A percentile compares a stretch with the other conserved stretches of the same genome.
Evolutionary conservation across 768 basidiomycete genomes (phyloP).

Genomic region (Paxillus rubicundulus): DNA sequence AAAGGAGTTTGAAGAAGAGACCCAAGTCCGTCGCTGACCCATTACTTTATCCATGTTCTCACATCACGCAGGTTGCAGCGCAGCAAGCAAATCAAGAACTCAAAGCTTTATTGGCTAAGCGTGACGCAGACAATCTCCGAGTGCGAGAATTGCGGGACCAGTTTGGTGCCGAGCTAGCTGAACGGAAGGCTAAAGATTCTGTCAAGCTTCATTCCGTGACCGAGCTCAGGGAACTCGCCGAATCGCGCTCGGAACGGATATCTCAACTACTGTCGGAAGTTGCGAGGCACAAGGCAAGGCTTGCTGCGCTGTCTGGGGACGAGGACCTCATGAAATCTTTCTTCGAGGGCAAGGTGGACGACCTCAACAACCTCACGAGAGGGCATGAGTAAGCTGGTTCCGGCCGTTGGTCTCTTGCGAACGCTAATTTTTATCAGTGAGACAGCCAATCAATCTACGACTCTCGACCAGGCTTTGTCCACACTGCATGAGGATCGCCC

Average conservation of each 20-base stretch:
- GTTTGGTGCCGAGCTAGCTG: conserved; percentile 57
- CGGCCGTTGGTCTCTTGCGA: neutral
- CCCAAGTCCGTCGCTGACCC: conserved; percentile 37
- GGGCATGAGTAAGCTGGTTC: conserved; percentile 50
- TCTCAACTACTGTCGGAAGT: conserved; percentile 68
- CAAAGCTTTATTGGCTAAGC: conserved; percentile 55
- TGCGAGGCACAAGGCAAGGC: conserved; percentile 63
- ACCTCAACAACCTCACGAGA: conserved; percentile 50
- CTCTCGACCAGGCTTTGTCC: conserved; percentile 51
- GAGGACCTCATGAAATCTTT: conserved; percentile 75
- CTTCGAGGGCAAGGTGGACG: conserved; percentile 51
- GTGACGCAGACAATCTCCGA: conserved; percentile 64
- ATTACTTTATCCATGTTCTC: conserved; percentile 9
- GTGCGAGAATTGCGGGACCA: conserved; percentile 75
- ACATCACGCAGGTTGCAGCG: conserved; percentile 36
- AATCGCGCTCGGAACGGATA: conserved; percentile 74
- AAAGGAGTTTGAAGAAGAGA: conserved; percentile 46
- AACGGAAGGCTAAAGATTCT: conserved; percentile 63
- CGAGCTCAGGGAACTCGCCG: conserved; percentile 64
- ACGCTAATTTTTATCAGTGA: conserved; percentile 39
- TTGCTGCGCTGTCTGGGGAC: conserved; percentile 73
- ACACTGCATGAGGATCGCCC: conserved; percentile 47
- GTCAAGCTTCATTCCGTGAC: conserved; percentile 56
- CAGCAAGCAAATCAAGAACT: conserved; percentile 61
- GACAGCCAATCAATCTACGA: conserved; percentile 47